Evolutionary conservation across 2,329 filamentous ascomycete genomes (phyloP), one percentile per base, ranked within the genome.

Genomic region (Xylariaceae sp.): DNA sequence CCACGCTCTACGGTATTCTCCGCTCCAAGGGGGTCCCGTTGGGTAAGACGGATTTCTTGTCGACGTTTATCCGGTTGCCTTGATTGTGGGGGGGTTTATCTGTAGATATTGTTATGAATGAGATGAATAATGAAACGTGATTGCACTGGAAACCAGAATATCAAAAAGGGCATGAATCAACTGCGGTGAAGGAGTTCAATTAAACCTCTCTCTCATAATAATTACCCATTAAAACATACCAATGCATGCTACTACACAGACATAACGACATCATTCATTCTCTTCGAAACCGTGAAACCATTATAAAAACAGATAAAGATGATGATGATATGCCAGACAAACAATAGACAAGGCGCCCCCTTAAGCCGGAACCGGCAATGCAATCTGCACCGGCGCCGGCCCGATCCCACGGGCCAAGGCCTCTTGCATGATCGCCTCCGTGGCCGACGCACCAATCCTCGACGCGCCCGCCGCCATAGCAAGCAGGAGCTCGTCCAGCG

Each of bases 11-110:
- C 73, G 76, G 72, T 18, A 83, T 89, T 57, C 67, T 88, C 69
- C 76, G 86, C 61, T 80, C 77, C 67, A 78, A 84, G 72, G 86
- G 86, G 1, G 82, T 87, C 30, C 73, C 76, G 0, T n/a, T 89
- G 15, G 84, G 84, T 39, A 88, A 88, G 77, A 47, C 62, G 55
- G 82, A 87, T 67, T 88, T 75, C 68, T 8, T 67, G 51, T 45
- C 10, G 3, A 13, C 66, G 13, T 78, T 76, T 59, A 17, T 77
- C 8, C 65, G 55, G 39, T 62, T 56, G 13, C 48, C 18, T 2
- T 59, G n/a, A n/a, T n/a, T n/a, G n/a, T n/a, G 13, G 15, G 49
- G 23, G 9, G 34, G 35, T 13, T 13, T 8, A 30, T 30, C 23
- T 9, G 37, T 13, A 13, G 1, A 41, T 15, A 15, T 47, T n/a